phyloP scores from a whole-genome alignment of 495 filamentous ascomycete species.

The Xanthoparmelia taractica region DNA sequence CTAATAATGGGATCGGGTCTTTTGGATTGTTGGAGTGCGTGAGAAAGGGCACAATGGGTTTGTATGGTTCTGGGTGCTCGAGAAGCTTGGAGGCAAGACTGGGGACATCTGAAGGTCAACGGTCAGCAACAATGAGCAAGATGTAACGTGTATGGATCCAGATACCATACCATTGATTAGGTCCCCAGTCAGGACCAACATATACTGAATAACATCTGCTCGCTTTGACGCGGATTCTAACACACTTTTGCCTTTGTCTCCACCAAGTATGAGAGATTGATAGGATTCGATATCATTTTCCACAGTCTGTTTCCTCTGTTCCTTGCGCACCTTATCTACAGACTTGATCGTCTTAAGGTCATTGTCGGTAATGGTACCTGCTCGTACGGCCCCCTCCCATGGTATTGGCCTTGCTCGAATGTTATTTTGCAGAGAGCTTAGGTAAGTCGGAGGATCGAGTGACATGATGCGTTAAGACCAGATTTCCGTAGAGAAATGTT shows the following conservation, averaged over 20 bases:
- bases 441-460: constrained; percentile 83
- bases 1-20: constrained; percentile 80
- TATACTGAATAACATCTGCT: constrained; percentile 86
- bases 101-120: constrained; percentile 56
- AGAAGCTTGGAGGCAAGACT: constrained; percentile 65
- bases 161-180: constrained; percentile 63
- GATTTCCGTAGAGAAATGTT: not conserved
- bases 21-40: constrained; percentile 71
- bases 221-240: constrained; percentile 71
- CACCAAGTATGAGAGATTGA: constrained; percentile 67
- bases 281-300: constrained; percentile 74
- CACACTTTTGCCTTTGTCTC: constrained; percentile 62
- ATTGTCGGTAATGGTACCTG: constrained; percentile 85
- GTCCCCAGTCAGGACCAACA: constrained; percentile 82
- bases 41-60: constrained; percentile 78
- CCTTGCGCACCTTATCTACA: constrained; percentile 90
- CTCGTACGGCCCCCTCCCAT: constrained; percentile 94
- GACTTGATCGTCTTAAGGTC: constrained; percentile 95
- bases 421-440: constrained; percentile 86
- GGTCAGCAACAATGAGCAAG: constrained; percentile 23
- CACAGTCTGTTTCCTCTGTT: constrained; percentile 73
- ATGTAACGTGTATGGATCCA: constrained; percentile 12
- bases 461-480: constrained; percentile 51
- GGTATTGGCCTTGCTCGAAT: constrained; percentile 90
- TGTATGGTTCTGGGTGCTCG: constrained; percentile 69